Base-by-base conservation (phyloP, 257 asterid genomes). In the Nicotiana undulata region DNA sequence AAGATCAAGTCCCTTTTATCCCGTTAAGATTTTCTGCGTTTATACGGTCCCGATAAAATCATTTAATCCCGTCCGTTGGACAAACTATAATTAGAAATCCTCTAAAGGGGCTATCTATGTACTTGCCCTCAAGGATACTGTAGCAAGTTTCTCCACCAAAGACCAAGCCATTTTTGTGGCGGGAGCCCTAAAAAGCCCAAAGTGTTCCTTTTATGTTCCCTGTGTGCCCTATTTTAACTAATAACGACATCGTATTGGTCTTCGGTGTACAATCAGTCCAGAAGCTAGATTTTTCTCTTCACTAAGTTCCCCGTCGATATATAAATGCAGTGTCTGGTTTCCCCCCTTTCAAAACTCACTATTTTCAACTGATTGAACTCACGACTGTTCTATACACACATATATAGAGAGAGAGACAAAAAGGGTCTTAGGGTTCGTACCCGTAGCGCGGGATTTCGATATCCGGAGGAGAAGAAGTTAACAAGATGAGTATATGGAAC, bases 401-500 rank as follows among this genome's bases (percentile, higher is more conserved):
- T 16, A 34, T 34, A 5, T 0, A 34, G 8, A 6, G 9, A 37
- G 61, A 58, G 63, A 18, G n/a, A 58, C 34, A 32, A 66, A 4
- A 68, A 5, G 49, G 49, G 29, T 68, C 4, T 70, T 44, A 70
- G 77, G 59, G 77, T 70, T 70, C 24, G 37, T 70, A 13, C 52
- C 18, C n/a, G 37, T 7, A 29, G 72, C 44, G 53, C 3, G 49
- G 49, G 49, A 40, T 40, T 40, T 9, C 49, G 49, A 2, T 9
- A 40, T 40, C 12, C 9, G 9, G 11, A 49, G 26, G 20, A 65
- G 26, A 17, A 11, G 15, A 37, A 31, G 18, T 20, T 31, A 31
- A 4, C 26, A 49, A 81, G 76, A 96, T 94, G 99, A 96, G 99
- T 76, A 83, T 90, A 68, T 96, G 98, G 99, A 96, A 96, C 89